Percentiles rank a stretch among this genome's conserved stretches.
These are phyloP conservation scores for Heliocybe sulcata DNA, from an alignment of 1,284 basidiomycete species.

Conservation along the genomic window DNA sequence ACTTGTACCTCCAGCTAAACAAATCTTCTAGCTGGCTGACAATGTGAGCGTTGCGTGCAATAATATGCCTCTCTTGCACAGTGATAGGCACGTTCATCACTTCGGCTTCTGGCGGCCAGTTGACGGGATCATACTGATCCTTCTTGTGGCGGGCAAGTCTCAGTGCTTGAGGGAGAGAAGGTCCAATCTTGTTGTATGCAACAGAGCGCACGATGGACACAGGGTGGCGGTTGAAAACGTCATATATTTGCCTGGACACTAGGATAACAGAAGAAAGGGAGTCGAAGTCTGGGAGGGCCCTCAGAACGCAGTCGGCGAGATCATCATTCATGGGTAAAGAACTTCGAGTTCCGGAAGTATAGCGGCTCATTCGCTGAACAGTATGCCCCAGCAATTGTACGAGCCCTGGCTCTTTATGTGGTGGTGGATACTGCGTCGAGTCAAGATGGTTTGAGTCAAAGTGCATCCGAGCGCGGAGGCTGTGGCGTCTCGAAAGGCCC, in stretches of 20 bases:
- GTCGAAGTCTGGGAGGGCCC: neutral
- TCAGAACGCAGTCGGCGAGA: neutral
- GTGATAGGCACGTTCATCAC: neutral
- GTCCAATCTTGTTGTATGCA: slow-evolving; percentile 11
- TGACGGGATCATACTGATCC: slow-evolving; percentile 1
- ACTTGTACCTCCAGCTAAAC: slow-evolving; percentile 3
- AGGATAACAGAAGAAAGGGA: neutral
- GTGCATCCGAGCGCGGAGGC: neutral
- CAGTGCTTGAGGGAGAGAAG: slow-evolving; percentile 11
- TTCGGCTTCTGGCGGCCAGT: neutral
- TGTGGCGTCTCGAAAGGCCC: neutral
- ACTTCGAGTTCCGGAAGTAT: neutral
- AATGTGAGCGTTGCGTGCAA: neutral
- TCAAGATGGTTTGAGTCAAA: neutral
- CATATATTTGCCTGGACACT: neutral
- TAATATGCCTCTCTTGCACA: neutral
- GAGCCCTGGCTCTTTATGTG: neutral
- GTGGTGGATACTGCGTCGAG: neutral
- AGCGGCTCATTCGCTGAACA: neutral
- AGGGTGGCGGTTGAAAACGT: slow-evolving; percentile 7
- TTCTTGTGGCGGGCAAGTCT: neutral
- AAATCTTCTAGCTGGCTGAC: neutral
- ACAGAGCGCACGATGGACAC: slow-evolving; percentile 11
- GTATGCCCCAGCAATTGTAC: neutral
- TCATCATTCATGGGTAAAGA: neutral